A percentile compares a stretch with the other conserved stretches of the same genome.
Conservation (phyloP, 805 yeast genomes). For the Candida insectorum region DNA sequence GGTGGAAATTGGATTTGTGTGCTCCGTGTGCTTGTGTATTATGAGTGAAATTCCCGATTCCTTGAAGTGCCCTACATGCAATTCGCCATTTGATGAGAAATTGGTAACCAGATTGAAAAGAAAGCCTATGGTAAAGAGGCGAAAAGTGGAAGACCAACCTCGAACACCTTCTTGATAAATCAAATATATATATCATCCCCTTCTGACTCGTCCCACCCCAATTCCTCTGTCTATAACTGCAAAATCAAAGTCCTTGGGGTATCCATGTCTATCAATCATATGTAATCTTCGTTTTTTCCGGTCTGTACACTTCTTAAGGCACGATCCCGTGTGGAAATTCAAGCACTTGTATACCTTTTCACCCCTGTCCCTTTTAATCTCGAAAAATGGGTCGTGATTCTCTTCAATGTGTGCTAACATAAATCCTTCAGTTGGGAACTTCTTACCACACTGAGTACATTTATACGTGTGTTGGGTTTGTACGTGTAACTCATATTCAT, state of each 20-base stretch:
- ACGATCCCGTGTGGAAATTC: slow-evolving; percentile 16
- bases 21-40: slow-evolving; percentile 88
- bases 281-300: slow-evolving; percentile 44
- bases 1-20: slow-evolving; percentile 90
- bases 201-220: neutral
- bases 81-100: slow-evolving; percentile 65
- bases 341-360: slow-evolving; percentile 44
- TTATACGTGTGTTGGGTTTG: slow-evolving; percentile 24
- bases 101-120: slow-evolving; percentile 56
- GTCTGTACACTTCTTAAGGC: slow-evolving; percentile 37
- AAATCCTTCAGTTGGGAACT: slow-evolving; percentile 41
- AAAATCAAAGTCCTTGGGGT: slow-evolving; percentile 37
- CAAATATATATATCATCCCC: too few relatives aligned
- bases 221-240: slow-evolving; percentile 27
- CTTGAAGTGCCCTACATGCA: slow-evolving; percentile 82
- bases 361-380: slow-evolving; percentile 34
- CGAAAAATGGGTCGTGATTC: slow-evolving; percentile 48
- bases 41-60: slow-evolving; percentile 66
- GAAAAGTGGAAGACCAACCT: slow-evolving; percentile 21
- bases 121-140: slow-evolving; percentile 53
- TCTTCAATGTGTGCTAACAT: slow-evolving; percentile 51
- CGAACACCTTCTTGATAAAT: neutral
- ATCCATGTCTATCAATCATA: slow-evolving; percentile 48
- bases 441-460: slow-evolving; percentile 35
- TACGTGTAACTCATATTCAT: slow-evolving; percentile 20